Base-by-base conservation (phyloP, 495 filamentous ascomycete species). In the Penicillium coffeae region DNA sequence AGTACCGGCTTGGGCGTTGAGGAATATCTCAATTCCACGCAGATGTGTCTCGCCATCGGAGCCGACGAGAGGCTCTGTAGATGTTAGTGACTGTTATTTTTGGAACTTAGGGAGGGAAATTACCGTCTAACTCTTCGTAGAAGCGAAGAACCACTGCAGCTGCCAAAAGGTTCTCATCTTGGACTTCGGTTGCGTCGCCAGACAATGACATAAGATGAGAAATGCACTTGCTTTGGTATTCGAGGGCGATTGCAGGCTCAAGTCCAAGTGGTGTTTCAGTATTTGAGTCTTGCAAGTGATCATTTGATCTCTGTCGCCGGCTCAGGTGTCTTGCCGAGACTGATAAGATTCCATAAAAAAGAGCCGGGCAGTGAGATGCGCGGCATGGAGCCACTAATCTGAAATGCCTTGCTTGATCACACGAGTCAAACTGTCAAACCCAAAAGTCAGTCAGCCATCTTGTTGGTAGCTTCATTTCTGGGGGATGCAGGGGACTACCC, bases 91-190 rank as follows among this genome's bases (percentile, higher is more conserved):
- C 16, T 34, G 19, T 36, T 18, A 14, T 37, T 18, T 5, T 10
- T 46, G 8, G 19, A 8, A 1, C 32, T 12, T 34, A 38, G 19
- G 14, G 35, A 16, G 12, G 14, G 38, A n/a, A 46, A 53, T 43
- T 14, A 62, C 55, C 43, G 22, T 63, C 57, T n/a, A 60, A 27
- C 30, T 66, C 58, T 38, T 65, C 63, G 20, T 66, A 66, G 48
- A 66, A 63, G 18, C 63, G 57, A 30, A 63, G 44, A 5, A 62
- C 55, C 10, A 63, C 60, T 8, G 55, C 57, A 8, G 63, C 58
- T 8, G 57, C 55, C 0, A 66, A 51, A 4, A 66, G 52, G 16
- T 57, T 59, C 34, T 60, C 56, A 45, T 63, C 51, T n/a, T 46
- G 42, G 0, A 52, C 42, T 36, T 59, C 54, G 2, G 34, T 14